Base-by-base conservation (phyloP, 2,329 filamentous ascomycete genomes). In the Zymoseptoria pseudotritici region DNA sequence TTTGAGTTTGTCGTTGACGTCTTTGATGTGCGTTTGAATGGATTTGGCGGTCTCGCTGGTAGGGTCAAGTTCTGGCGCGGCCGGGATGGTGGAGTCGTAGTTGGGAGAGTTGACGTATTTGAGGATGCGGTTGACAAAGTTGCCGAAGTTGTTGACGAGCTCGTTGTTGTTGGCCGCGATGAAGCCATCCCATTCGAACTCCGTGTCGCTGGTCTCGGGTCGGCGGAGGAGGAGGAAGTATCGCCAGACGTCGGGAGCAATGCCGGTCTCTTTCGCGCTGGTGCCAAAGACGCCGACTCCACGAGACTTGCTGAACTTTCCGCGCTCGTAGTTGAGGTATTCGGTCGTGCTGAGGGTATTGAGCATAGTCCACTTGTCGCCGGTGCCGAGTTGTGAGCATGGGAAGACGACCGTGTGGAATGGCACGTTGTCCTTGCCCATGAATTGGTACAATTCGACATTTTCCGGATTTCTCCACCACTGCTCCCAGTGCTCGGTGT, bases 391-490 rank as follows among this genome's bases (percentile, higher is more conserved):
- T 73, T 96, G 89, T 50, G 87, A 91, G 29, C 84, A 89, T 1
- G 93, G 93, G 80, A 96, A 97, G 71, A 96, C 91, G 70, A 96
- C 89, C 52, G 88, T 89, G 78, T 96, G 91, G 80, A 93, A 94
- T 6, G 86, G 86, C 17, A 90, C 89, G 66, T 93, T 92, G 74
- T 93, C 89, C 74, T 96, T 97, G 77, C 92, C 92, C 85, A 96
- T 90, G 80, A 97, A 95, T 77, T 97, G 92, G 75, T 94, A 96
- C 11, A 97, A 83, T 71, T 88, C 84, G 54, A 97, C 91, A 36
- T 96, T 82, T 52, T 96, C 87, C 0, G 91, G 90, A 73, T 95
- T 88, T 71, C 88, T 86, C 92, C 92, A 97, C 92, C 92, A 97
- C 71, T 90, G 83, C 78, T 96, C 86, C 92, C 92, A 97, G 63